Percentiles rank a stretch among this genome's conserved stretches.
phyloP scores from a whole-genome alignment of 805 yeast species.

The Sugiyamaella chiloensis region DNA sequence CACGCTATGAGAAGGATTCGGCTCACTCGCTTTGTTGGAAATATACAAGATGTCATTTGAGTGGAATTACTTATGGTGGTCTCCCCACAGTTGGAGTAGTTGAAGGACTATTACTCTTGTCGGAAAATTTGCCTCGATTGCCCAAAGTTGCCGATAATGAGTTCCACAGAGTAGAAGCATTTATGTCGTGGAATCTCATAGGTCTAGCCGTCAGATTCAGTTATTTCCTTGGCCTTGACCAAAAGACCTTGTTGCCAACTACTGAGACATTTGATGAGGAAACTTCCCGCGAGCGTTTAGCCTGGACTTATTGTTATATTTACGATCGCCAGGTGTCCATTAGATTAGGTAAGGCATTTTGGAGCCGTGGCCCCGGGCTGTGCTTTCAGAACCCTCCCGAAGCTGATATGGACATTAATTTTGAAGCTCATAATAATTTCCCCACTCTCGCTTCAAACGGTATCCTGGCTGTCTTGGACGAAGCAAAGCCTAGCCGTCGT shows the following conservation, averaged over 20 bases:
- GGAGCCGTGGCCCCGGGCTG: conserved; percentile 27
- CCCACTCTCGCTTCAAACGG: conserved; percentile 21
- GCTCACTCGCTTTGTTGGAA: conserved; percentile 9
- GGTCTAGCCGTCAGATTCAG: conserved; percentile 25
- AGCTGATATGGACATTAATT: conserved; percentile 9
- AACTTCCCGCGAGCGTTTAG: conserved; percentile 23
- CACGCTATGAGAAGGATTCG: conserved; percentile 14
- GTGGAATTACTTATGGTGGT: conserved; percentile 18
- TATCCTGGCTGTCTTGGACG: no score
- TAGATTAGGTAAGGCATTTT: conserved; percentile 25
- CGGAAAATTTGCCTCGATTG: conserved; percentile 25
- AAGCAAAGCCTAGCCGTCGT: no score
- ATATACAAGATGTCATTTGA: conserved; percentile 8
- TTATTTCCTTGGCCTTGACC: conserved; percentile 25
- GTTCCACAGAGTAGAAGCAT: conserved; percentile 17
- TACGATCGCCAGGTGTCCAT: conserved; percentile 27
- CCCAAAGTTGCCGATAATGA: conserved; percentile 8
- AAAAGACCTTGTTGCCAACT: conserved; percentile 21
- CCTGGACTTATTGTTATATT: conserved; percentile 26
- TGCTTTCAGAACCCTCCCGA: conserved; percentile 20
- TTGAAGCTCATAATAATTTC: conserved; percentile 21
- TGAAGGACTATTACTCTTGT: conserved; percentile 23
- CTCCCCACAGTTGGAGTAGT: conserved; percentile 24
- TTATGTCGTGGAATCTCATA: conserved; percentile 24
- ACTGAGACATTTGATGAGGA: conserved; percentile 18